Conservation (phyloP, 192 early-diverging fungal genomes). For the Entomortierella parvispora region DNA sequence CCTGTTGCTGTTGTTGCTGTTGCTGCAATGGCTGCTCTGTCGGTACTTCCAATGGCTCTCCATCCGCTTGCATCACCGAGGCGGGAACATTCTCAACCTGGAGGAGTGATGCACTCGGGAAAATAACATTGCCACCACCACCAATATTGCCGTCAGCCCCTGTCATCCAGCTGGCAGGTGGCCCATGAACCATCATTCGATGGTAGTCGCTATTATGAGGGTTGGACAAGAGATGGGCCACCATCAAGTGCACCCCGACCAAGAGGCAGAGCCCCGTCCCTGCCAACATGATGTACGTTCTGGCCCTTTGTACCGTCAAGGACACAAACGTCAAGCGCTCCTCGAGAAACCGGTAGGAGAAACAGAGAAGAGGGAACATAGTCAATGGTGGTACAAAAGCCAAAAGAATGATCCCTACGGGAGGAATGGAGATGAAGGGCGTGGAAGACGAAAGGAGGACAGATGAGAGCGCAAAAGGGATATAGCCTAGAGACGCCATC, state of each 20-base stretch:
- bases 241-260: constrained; percentile 10
- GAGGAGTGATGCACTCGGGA: no score
- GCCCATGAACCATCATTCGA: neutral
- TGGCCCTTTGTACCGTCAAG: constrained; percentile 13
- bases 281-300: constrained; percentile 24
- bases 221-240: constrained; percentile 3
- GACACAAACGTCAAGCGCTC: constrained; percentile 12
- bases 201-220: constrained; percentile 3
- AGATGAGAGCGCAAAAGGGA: constrained; percentile 41
- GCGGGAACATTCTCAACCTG: no score
- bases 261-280: constrained; percentile 16
- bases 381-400: constrained; percentile 12
- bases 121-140: neutral
- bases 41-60: neutral
- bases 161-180: neutral
- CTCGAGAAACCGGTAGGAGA: constrained; percentile 17
- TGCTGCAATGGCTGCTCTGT: neutral
- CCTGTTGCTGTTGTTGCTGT: neutral
- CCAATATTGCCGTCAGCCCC: neutral
- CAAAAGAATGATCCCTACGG: constrained; percentile 26
- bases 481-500: constrained; percentile 39
- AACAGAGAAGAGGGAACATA: constrained; percentile 20
- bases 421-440: constrained; percentile 29
- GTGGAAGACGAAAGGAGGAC: constrained; percentile 28
- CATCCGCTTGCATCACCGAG: no score